Conservation (phyloP, 192 early-diverging fungal species). For the Coemansia sp. region DNA sequence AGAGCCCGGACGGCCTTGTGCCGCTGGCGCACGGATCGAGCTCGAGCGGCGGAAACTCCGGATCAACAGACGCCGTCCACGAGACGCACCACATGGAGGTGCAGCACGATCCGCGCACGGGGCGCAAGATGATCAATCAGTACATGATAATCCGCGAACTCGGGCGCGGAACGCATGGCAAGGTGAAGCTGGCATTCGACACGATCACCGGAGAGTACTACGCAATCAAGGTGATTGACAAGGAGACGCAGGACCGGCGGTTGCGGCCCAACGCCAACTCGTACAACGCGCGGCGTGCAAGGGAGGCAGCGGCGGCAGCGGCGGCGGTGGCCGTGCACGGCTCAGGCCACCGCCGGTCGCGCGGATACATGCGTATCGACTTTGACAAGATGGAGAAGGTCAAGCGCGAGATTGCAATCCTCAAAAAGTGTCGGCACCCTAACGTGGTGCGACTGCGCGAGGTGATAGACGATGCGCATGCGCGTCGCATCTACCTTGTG, state of each 20-base stretch:
- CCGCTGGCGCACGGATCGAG: not conserved
- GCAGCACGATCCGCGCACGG: constrained; percentile 79
- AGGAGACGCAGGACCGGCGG: constrained; percentile 51
- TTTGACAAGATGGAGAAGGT: constrained; percentile 72
- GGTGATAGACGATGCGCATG: constrained; percentile 92
- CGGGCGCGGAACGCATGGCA: constrained; percentile 92
- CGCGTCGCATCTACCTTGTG: constrained; percentile 90
- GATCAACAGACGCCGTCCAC: constrained; percentile 58
- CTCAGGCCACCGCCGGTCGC: constrained; percentile 19
- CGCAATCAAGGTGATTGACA: constrained; percentile 60
- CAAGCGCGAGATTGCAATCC: constrained; percentile 90
- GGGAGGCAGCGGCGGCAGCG: constrained; percentile 4
- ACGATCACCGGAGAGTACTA: constrained; percentile 70
- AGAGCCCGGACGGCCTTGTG: not conserved
- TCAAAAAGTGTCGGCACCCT: constrained; percentile 93
- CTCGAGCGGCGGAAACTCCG: not conserved
- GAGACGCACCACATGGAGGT: constrained; percentile 84
- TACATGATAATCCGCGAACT: constrained; percentile 90
- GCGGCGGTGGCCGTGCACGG: not conserved
- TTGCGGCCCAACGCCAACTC: constrained; percentile 27
- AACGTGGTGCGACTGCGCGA: constrained; percentile 87
- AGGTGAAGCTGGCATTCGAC: constrained; percentile 90
- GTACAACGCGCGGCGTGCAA: constrained; percentile 14
- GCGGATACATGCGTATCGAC: constrained; percentile 51
- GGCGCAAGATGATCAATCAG: constrained; percentile 95